phyloP scores from a whole-genome alignment of 2,329 filamentous ascomycete genomes.

The Cercospora zeae-maydis region DNA sequence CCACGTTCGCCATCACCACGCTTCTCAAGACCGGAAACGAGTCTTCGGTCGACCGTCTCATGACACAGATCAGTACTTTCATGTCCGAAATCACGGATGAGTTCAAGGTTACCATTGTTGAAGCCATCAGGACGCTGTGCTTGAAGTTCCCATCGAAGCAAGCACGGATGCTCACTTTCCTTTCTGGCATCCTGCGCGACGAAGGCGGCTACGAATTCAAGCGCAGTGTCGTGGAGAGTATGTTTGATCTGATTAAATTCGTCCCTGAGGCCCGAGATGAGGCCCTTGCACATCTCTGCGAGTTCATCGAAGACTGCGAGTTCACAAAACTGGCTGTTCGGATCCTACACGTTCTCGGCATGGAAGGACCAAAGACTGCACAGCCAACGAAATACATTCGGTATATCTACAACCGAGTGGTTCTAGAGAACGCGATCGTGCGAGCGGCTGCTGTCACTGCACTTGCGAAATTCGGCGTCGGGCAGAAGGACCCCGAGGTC shows the following conservation, averaged over 20 bases:
- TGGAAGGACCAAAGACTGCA: slow-evolving; percentile 90
- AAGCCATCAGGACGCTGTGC: slow-evolving; percentile 93
- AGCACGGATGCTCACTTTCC: slow-evolving; percentile 93
- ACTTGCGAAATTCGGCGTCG: slow-evolving; percentile 93
- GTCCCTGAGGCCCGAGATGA: slow-evolving; percentile 81
- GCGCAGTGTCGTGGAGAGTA: slow-evolving; percentile 94
- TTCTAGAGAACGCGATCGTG: slow-evolving; percentile 94
- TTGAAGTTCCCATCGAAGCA: slow-evolving; percentile 98
- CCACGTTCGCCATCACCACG: slow-evolving; percentile 96
- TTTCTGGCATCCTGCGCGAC: slow-evolving; percentile 92
- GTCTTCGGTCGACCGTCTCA: slow-evolving; percentile 89
- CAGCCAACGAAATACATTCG: slow-evolving; percentile 98
- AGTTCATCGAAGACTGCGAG: slow-evolving; percentile 99
- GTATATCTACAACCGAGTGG: slow-evolving; percentile 98
- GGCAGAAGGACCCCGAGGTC: slow-evolving; percentile 92
- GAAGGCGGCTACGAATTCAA: slow-evolving; percentile 99
- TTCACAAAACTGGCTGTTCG: slow-evolving; percentile 97
- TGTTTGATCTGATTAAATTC: slow-evolving; percentile 99
- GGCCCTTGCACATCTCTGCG: slow-evolving; percentile 89
- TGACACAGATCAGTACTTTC: slow-evolving; percentile 98
- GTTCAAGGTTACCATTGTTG: slow-evolving; percentile 99
- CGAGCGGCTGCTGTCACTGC: slow-evolving; percentile 93
- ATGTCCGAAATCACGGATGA: slow-evolving; percentile 99
- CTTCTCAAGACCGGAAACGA: slow-evolving; percentile 98
- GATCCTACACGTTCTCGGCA: slow-evolving; percentile 87